These are phyloP conservation scores for Peribolospora baueri DNA, from an alignment of 768 basidiomycete species.

Conservation along the genomic window DNA sequence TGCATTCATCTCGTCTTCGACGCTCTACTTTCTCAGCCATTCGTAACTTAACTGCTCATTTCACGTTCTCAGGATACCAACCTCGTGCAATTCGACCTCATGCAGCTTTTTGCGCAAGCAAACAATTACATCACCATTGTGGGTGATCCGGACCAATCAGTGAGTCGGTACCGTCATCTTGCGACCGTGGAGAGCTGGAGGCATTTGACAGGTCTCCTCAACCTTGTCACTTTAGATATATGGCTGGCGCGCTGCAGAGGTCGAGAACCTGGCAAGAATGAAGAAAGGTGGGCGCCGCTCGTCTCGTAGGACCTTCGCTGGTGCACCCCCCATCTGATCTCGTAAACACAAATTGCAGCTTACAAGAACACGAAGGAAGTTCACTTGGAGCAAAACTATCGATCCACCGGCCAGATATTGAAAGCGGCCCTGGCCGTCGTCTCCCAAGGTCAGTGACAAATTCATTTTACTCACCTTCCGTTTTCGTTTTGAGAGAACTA, in stretches of 20 bases:
- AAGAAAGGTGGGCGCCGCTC: slow-evolving; percentile 25
- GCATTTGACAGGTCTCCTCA: not conserved
- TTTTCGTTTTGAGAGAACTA: not conserved
- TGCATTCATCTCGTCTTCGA: slow-evolving; percentile 4
- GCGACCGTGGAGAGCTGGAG: not conserved
- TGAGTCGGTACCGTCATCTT: slow-evolving; percentile 30
- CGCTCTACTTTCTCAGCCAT: not conserved
- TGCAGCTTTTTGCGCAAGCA: slow-evolving; percentile 36
- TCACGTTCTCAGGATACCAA: slow-evolving; percentile 44
- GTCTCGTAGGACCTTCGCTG: not conserved
- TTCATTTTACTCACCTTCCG: not conserved
- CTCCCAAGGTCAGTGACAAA: slow-evolving; percentile 38
- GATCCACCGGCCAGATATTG: slow-evolving; percentile 55
- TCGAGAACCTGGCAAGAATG: slow-evolving; percentile 53
- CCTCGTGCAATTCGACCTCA: slow-evolving; percentile 51
- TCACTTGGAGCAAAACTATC: slow-evolving; percentile 57
- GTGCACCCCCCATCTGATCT: not conserved
- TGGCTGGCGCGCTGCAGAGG: slow-evolving; percentile 54
- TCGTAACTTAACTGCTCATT: not conserved
- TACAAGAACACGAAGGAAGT: slow-evolving; percentile 16
- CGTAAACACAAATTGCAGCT: too few relatives aligned
- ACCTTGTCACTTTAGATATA: slow-evolving; percentile 28
- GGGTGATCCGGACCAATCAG: slow-evolving; percentile 58
- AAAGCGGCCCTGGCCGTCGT: slow-evolving; percentile 50
- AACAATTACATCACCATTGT: slow-evolving; percentile 46